These are phyloP conservation scores for Carpinus fangiana DNA, from an alignment of 306 rosid species.

Conservation along the genomic window DNA sequence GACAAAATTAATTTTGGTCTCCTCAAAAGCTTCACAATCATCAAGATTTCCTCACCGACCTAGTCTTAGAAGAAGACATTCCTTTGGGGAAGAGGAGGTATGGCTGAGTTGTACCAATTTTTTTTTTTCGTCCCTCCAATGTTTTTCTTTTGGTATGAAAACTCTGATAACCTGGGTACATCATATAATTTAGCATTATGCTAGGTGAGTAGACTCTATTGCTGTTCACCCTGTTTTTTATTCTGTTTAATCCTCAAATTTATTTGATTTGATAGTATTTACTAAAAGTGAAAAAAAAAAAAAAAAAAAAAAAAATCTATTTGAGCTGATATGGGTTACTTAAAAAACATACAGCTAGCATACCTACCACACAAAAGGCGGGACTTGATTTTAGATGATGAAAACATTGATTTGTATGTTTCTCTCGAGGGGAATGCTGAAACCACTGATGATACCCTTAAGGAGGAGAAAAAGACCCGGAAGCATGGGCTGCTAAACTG, in stretches of 20 bases:
- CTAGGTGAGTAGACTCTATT: neutral
- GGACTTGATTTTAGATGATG: slow-evolving; percentile 88
- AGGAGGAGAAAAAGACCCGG: slow-evolving; percentile 86
- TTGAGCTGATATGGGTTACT: slow-evolving; percentile 13
- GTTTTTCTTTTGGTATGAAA: neutral
- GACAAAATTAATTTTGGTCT: slow-evolving; percentile 96
- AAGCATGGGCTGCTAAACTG: slow-evolving; percentile 93
- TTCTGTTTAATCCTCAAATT: neutral
- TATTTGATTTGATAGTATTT: neutral
- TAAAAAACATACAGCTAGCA: slow-evolving; percentile 69
- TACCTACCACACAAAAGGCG: slow-evolving; percentile 95
- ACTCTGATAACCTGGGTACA: neutral
- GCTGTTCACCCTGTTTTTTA: neutral
- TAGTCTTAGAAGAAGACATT: slow-evolving; percentile 82
- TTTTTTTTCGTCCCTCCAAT: neutral
- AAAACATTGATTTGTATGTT: slow-evolving; percentile 72
- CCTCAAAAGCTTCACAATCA: slow-evolving; percentile 73
- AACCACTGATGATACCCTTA: slow-evolving; percentile 51
- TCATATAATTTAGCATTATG: neutral
- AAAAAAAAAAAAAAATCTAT: neutral
- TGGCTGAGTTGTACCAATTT: slow-evolving; percentile 23
- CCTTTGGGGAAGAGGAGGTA: slow-evolving; percentile 90
- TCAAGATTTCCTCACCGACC: slow-evolving; percentile 71
- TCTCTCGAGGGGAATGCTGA: slow-evolving; percentile 70
- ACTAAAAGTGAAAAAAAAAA: neutral